Evolutionary conservation across 352 stramenopile species (phyloP).

Genomic region (Globisporangium abappressorium): DNA sequence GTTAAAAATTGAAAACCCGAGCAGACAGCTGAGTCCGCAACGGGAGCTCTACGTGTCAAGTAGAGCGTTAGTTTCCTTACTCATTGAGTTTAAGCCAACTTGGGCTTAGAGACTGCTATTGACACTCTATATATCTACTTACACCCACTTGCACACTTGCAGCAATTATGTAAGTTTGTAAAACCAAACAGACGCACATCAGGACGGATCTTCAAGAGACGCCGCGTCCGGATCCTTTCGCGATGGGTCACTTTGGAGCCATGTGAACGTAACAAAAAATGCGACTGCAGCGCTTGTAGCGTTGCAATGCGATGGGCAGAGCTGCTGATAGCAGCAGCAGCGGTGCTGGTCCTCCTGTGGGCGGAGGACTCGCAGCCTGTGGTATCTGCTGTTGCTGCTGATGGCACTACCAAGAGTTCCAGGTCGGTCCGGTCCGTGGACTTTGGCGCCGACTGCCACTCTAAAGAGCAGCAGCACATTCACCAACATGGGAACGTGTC

Average conservation of each 20-base stretch:
- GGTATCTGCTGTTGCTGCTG: background rate
- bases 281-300: background rate
- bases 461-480: background rate
- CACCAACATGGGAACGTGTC: background rate
- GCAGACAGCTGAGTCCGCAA: slow-evolving; percentile 44
- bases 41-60: slow-evolving; percentile 78
- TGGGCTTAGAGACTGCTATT: background rate
- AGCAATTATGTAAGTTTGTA: background rate
- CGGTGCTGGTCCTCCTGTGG: background rate
- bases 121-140: background rate
- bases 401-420: background rate
- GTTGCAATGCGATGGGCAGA: background rate
- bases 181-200: background rate
- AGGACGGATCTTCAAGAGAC: background rate
- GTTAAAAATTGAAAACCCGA: slow-evolving; percentile 63
- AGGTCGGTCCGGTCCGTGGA: background rate
- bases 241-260: background rate
- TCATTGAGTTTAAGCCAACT: slow-evolving; percentile 90
- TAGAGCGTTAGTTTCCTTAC: slow-evolving; percentile 90
- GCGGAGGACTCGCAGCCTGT: background rate
- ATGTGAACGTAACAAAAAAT: background rate
- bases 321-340: background rate
- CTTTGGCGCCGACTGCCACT: background rate
- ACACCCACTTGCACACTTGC: background rate
- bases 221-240: background rate